Base-by-base conservation (phyloP, 202 grass and related monocot genomes). In the Bolboschoenoplectus hybrid region DNA sequence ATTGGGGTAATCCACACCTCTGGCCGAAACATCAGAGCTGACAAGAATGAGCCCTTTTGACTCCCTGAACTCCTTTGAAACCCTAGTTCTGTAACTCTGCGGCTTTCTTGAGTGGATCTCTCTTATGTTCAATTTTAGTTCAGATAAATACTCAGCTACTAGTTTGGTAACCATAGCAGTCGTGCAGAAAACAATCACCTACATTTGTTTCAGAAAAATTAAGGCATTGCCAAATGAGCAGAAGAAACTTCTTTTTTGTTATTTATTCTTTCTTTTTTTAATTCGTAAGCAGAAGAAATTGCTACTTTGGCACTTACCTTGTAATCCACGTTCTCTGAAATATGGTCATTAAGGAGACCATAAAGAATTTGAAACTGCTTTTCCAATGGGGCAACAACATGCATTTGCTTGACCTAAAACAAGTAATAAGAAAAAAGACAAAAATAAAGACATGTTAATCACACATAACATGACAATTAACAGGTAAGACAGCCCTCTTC, bases 1-100 rank as follows among this genome's bases (percentile, higher is more conserved):
- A 89, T 98, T 94, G 3, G 96, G 96, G 85, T 98, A 98, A 92
- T 98, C 96, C 83, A 98, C 90, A 67, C 96, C 96, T 80, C 96
- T 73, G 35, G 93, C 93, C 65, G 93, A 98, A 61, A 98, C 96
- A 71, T 98, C 96, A 85, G 96, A 98, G 74, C 96, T 98, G 68
- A 98, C 96, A 81, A 98, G 96, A 90, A 98, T 95, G 80, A 98
- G 87, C 81, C 96, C 93, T 81, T 98, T 98, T 43, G 96, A 95
- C 82, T 98, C 96, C 90, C 91, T 95, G 81, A 98, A 98, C 89
- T 98, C 96, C 90, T 98, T 98, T n/a, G 93, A 95, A 87, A 98
- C 92, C 87, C 93, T 98, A 64, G 91, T 98, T 93, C 93, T 91
- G 84, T 98, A 98, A 84, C 70, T 91, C 87, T 95, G 96, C 44